These are phyloP conservation scores for Fraxinus platypoda DNA, from an alignment of 305 asterid genomes.

Conservation along the genomic window DNA sequence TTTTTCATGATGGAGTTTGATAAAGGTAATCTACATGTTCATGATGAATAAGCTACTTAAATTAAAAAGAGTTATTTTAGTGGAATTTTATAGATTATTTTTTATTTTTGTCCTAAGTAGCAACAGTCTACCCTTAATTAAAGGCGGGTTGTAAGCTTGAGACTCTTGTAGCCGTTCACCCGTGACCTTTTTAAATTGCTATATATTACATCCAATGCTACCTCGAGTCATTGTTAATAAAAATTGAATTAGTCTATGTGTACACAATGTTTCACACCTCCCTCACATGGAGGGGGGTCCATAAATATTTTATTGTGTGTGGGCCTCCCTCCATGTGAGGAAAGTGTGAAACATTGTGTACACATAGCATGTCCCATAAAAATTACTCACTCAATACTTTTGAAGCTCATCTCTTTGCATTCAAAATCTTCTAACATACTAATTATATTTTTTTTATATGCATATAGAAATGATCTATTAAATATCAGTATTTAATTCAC, in stretches of 20 bases:
- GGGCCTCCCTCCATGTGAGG: too few species aligned
- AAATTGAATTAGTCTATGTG: too few species aligned
- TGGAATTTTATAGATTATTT: not conserved
- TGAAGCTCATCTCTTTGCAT: not conserved
- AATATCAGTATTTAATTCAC: too few species aligned
- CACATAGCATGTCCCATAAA: too few species aligned
- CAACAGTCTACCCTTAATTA: slow-evolving; percentile 25
- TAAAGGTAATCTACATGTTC: not conserved
- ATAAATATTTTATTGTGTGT: too few species aligned
- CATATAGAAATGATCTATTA: too few species aligned
- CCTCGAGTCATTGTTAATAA: slow-evolving; percentile 18
- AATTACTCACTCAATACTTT: not conserved
- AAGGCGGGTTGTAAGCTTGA: slow-evolving; percentile 32
- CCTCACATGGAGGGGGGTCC: too few species aligned
- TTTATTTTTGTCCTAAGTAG: not conserved
- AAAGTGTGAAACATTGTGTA: too few species aligned
- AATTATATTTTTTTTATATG: too few species aligned
- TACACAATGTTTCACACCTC: too few species aligned
- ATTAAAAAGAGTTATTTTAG: not conserved
- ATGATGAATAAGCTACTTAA: not conserved
- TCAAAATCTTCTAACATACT: not conserved
- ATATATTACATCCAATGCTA: slow-evolving; percentile 19
- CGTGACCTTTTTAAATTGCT: slow-evolving; percentile 23
- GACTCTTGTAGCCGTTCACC: slow-evolving; percentile 27
- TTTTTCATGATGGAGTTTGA: not conserved